Base-by-base conservation (phyloP, 345 rosid species). In the Citrus hindsii region DNA sequence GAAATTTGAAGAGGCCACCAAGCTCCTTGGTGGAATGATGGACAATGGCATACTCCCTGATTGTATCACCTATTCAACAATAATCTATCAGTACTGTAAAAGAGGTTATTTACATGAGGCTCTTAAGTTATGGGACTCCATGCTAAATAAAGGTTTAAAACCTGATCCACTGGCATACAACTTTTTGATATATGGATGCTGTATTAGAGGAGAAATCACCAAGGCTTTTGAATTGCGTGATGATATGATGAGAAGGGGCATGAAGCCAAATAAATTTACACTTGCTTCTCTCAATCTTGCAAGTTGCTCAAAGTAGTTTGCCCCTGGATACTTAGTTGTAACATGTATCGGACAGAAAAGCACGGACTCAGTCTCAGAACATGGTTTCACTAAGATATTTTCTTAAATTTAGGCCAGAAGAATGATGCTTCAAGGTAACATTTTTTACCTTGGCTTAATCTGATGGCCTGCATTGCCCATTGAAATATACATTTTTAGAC, bases 11-110 rank as follows among this genome's bases (percentile, higher is more conserved):
- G 96, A 90, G 82, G 99, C 97, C 60, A 84, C 61, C 19, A 82
- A 85, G 69, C 84, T 91, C 59, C 64, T 93, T 58, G 85, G 48
- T 46, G 88, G 83, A 79, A 95, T 95, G 99, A 64, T 79, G 28
- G 85, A 72, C 30, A 81, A 76, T 40, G 92, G 90, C 60, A 78
- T 91, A 77, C 83, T 81, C 28, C 99, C 98, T 5, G 98, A 95
- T 82, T 91, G 97, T 81, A 84, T 95, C 73, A 91, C 98, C 4
- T 93, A 93, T 77, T 90, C 99, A 32, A 95, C 97, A 8, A 79
- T 95, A 80, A 91, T 95, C 56, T 82, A 85, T 62, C 92, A 95
- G 87, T 84, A 84, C 14, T 91, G 96, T 75, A 83, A 80, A 82
- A 83, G 82, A 78, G 90, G 89, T 10, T 68, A 84, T 79, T 82